These are phyloP conservation scores for Solanum chiquidenum DNA, from an alignment of 257 asterid species.

Conservation along the genomic window DNA sequence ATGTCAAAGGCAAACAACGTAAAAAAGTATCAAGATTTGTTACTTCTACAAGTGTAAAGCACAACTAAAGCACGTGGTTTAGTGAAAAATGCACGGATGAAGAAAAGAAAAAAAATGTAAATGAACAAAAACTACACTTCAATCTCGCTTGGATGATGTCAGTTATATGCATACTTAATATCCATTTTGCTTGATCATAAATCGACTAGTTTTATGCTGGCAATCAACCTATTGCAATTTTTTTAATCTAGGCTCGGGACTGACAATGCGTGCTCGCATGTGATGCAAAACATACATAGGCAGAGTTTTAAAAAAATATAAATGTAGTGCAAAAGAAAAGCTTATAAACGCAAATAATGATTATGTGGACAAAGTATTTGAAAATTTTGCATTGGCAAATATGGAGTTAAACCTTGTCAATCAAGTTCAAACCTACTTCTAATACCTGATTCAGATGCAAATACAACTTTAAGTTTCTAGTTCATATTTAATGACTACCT, in stretches of 20 bases:
- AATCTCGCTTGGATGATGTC: not conserved
- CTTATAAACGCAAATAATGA: not conserved
- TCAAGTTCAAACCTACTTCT: not conserved
- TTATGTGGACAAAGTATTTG: not conserved
- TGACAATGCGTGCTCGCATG: not conserved
- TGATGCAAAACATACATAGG: not conserved
- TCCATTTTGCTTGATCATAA: not conserved
- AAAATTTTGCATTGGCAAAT: not conserved
- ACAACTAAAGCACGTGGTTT: not conserved
- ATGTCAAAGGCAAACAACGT: not conserved
- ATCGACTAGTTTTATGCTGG: not conserved
- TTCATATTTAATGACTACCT: not conserved
- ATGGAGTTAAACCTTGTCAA: not conserved
- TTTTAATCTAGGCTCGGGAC: not conserved
- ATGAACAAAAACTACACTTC: not conserved
- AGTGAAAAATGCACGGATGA: not conserved
- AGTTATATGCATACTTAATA: not conserved
- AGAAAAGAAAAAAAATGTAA: not conserved
- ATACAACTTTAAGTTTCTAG: not conserved
- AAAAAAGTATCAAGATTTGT: not conserved
- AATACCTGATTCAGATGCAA: not conserved
- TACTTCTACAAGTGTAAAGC: not conserved
- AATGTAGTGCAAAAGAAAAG: not conserved
- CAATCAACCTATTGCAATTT: not conserved
- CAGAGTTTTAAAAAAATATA: not conserved